Percentiles rank a stretch among this genome's conserved stretches.
Evolutionary conservation across 2,329 filamentous ascomycete genomes (phyloP).

Genomic region (Colletotrichum phormii): DNA sequence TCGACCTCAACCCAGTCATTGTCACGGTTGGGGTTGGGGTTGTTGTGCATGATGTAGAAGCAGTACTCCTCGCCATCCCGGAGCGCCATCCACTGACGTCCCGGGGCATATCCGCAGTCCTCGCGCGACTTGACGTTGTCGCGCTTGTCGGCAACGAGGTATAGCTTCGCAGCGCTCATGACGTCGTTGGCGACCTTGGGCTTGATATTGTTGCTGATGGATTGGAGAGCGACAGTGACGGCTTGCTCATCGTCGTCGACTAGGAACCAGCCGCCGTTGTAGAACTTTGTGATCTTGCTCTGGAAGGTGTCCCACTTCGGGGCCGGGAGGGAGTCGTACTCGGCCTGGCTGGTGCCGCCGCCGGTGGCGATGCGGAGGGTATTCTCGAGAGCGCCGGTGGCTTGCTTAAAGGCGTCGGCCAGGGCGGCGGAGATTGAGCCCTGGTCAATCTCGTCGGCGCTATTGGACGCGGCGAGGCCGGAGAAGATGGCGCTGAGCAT

Average conservation of each 20-base stretch:
- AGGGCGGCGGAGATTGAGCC: constrained; percentile 2
- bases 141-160: constrained; percentile 24
- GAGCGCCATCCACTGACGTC: constrained; percentile 12
- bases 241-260: constrained; percentile 23
- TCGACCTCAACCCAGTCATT: constrained; percentile 23
- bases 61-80: constrained; percentile 21
- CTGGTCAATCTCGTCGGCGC: constrained; percentile 17
- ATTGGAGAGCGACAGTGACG: constrained; percentile 7
- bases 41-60: constrained; percentile 24
- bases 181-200: constrained; percentile 32
- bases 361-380: constrained; percentile 20
- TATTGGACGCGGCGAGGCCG: neutral
- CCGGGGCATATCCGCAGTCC: constrained; percentile 3
- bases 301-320: constrained; percentile 19
- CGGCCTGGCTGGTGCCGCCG: neutral
- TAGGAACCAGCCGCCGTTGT: constrained; percentile 32
- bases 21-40: constrained; percentile 1
- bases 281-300: constrained; percentile 33
- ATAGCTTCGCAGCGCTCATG: constrained; percentile 11
- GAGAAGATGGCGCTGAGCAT: constrained; percentile 13
- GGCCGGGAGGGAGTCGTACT: constrained; percentile 26
- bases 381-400: constrained; percentile 1
- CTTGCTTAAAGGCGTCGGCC: neutral
- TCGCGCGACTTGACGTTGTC: neutral
- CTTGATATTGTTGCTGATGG: constrained; percentile 26